phyloP scores from a whole-genome alignment of 2,329 filamentous ascomycete species.

The Conoideocrella luteorostrata region DNA sequence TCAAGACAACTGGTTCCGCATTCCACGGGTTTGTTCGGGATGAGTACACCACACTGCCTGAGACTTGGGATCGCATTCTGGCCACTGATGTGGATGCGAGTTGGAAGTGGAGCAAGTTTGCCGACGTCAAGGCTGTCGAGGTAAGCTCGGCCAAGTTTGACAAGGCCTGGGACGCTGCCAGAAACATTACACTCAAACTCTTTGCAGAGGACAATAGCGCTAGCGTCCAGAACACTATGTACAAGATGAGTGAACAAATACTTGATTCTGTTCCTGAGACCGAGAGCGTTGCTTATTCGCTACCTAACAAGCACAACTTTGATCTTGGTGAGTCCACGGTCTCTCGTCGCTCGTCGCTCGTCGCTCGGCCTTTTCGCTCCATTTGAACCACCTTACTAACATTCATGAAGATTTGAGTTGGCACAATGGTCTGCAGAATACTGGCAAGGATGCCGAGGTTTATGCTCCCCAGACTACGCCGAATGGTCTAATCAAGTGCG shows the following conservation, averaged over 20 bases:
- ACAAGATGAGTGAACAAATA: conserved; percentile 92
- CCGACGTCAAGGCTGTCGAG: conserved; percentile 60
- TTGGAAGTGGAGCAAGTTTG: conserved; percentile 79
- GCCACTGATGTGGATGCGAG: conserved; percentile 84
- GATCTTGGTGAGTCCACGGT: conserved; percentile 80
- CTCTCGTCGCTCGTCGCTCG: no score
- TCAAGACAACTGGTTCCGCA: conserved; percentile 94
- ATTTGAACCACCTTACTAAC: neutral
- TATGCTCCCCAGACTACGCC: conserved; percentile 89
- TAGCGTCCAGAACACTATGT: conserved; percentile 96
- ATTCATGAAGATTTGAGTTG: conserved; percentile 70
- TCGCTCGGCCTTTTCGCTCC: neutral
- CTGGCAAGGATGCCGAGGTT: conserved; percentile 89
- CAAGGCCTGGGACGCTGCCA: conserved; percentile 68
- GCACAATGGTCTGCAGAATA: conserved; percentile 95
- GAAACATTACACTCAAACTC: conserved; percentile 78
- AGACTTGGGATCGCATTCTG: conserved; percentile 92
- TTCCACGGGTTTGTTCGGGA: conserved; percentile 94
- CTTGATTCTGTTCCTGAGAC: conserved; percentile 67
- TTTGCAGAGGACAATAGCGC: conserved; percentile 89
- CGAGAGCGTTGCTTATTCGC: conserved; percentile 67
- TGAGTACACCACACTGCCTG: conserved; percentile 83
- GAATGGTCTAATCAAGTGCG: conserved; percentile 93
- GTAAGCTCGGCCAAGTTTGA: conserved; percentile 63
- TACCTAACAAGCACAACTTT: conserved; percentile 99